Evolutionary conservation across 176 grass and related monocot genomes (phyloP), one percentile per base, ranked within the genome.

Genomic region (Dendrocalamus sinicus): DNA sequence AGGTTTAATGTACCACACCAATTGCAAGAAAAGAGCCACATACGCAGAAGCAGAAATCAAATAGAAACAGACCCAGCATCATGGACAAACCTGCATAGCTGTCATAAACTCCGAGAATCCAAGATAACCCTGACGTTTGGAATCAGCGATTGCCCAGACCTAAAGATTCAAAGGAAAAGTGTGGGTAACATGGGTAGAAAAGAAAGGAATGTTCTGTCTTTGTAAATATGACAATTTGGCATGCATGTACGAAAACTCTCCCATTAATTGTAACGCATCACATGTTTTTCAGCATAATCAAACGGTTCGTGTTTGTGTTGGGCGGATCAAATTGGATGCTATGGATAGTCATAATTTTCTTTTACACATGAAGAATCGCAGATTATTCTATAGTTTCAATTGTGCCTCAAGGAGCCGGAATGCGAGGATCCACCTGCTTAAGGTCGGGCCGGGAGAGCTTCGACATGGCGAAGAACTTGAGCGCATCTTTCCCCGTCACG

Each of bases 401-500:
- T 48, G 22, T 8, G 76, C 4, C 2, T 22, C 7, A 23, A 43
- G 24, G n/a, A 26, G 12, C 50, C 15, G 19, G 26, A 1, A 43
- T 9, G 13, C 24, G 0, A 5, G 6, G 20, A 50, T 17, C 58
- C 55, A 91, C 96, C 90, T 95, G 91, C 87, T 98, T 94, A 55
- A 98, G 91, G 7, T 98, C 93, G 10, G 87, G 58, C 40, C 89
- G 85, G 51, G 93, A 95, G 82, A 98, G 92, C 35, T 91, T 94
- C 47, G 93, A 98, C 93, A 92, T 95, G 26, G 91, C 88, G 84
- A 98, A 95, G 88, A 92, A 95, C 86, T 91, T 94, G 88, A 98
- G 87, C 30, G 96, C 93, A 47, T 98, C 93, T 8, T 72, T 90
- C 80, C 96, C 91, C n/a, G 90, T 92, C 28, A 95, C 81, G 7